These are phyloP conservation scores for Orbilia ellipsospora DNA, from an alignment of 2,329 filamentous ascomycete genomes.

Conservation along the genomic window DNA sequence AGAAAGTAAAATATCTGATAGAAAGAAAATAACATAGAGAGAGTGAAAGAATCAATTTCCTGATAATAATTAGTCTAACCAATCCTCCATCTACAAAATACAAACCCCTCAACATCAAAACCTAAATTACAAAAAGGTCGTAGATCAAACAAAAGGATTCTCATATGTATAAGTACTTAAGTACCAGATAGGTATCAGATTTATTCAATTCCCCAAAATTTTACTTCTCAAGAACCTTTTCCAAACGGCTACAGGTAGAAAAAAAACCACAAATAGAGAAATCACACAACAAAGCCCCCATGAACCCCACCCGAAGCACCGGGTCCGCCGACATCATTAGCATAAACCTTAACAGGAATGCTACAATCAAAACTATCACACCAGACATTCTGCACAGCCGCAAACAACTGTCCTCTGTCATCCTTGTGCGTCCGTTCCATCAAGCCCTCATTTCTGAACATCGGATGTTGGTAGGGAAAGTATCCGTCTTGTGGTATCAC, in stretches of 20 bases:
- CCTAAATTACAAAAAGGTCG: no score
- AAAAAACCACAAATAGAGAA: conserved; percentile 1
- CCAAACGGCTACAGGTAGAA: neutral
- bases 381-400: conserved; percentile 79
- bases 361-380: conserved; percentile 92
- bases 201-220: neutral
- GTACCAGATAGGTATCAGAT: no score
- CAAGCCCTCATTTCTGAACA: conserved; percentile 66
- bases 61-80: no score
- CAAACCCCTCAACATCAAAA: no score
- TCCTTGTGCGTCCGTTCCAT: conserved; percentile 83
- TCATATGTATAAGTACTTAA: no score
- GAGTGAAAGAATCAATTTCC: no score
- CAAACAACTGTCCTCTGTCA: conserved; percentile 79
- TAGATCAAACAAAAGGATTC: no score
- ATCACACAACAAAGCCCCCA: conserved; percentile 46
- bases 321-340: conserved; percentile 55
- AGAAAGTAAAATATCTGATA: no score
- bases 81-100: no score
- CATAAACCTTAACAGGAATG: conserved; percentile 83
- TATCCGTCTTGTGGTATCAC: conserved; percentile 60
- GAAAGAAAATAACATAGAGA: no score
- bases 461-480: conserved; percentile 58
- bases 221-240: neutral
- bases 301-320: conserved; percentile 30